Conservation (phyloP, 768 basidiomycete species). For the Lactarius vividus region DNA sequence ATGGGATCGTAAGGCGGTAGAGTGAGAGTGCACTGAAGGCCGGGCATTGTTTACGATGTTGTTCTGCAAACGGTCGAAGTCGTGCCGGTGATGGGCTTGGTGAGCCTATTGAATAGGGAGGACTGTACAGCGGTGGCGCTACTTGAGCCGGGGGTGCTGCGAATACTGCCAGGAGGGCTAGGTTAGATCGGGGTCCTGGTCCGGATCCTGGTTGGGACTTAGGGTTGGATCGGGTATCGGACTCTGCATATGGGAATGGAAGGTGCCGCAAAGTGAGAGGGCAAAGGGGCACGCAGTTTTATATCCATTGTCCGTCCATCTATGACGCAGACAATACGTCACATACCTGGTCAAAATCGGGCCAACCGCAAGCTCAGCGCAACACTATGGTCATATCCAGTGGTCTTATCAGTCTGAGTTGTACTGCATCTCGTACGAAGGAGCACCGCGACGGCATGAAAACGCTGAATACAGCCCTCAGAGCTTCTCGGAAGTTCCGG, state of each 20-base stretch:
- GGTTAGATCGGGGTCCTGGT: too few relatives aligned
- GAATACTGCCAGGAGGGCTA: not conserved
- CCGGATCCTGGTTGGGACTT: not conserved
- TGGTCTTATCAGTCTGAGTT: slow-evolving; percentile 14
- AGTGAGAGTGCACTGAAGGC: not conserved
- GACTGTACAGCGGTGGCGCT: slow-evolving; percentile 2
- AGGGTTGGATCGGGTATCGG: not conserved
- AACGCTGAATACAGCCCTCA: slow-evolving; percentile 1
- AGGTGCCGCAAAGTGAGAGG: not conserved
- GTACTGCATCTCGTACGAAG: not conserved
- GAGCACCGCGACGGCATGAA: slow-evolving; percentile 2
- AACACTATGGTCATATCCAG: not conserved
- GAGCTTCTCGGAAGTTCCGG: not conserved
- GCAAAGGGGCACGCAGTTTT: not conserved
- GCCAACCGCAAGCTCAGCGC: slow-evolving; percentile 7
- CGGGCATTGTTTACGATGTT: slow-evolving; percentile 7
- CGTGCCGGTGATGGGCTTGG: slow-evolving; percentile 9
- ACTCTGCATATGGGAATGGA: not conserved
- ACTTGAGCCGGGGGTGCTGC: not conserved
- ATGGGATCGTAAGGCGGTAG: not conserved
- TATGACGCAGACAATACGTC: not conserved
- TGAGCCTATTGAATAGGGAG: not conserved
- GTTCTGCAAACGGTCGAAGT: slow-evolving; percentile 19
- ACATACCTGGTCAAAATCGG: not conserved
- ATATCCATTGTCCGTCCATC: not conserved